Base-by-base conservation (phyloP, 257 asterid genomes). In the Hygrophila difformis region DNA sequence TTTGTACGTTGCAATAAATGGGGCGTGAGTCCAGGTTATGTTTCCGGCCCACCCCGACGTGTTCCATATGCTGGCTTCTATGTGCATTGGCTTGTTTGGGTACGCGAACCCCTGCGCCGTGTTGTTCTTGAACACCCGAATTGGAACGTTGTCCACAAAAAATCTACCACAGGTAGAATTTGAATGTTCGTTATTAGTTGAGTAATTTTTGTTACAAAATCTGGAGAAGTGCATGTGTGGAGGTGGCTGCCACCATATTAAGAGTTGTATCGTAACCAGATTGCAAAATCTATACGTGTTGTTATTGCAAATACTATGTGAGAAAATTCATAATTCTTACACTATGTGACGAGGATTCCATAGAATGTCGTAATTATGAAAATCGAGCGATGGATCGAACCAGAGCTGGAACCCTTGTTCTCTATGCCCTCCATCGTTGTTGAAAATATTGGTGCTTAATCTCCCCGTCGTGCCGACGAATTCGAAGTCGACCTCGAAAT, bases 341-440 rank as follows among this genome's bases (percentile, higher is more conserved):
- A 66, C 68, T 31, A 76, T 54, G 28, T 71, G 87, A 11, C 12
- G 33, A 1, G 70, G 49, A 55, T 76, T 79, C 91, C 91, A 82
- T 0, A 76, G 61, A 47, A 79, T 15, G 11, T 49, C 55, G 5
- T 76, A 79, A 4, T 62, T 28, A 34, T 76, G 94, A 33, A 76
- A 82, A 58, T 71, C 82, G 36, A 49, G 13, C 0, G 87, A 68
- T 3, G 91, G 94, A 49, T 79, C 70, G 20, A 79, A 82, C 67
- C 79, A 65, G 12, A 82, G 84, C 0, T 33, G 40, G 56, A 82
- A 66, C 8, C 53, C 29, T 44, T 79, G 78, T 13, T 83, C 76
- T 52, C 94, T 54, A 22, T 60, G 48, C 0, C 87, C 84, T 0
- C 1, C 28, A 14, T 80, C 87, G 15, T 53, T 48, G 17, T 61